Base-by-base conservation (phyloP, 225 moss, liverwort and hornwort species). In the Climacium dendroides region DNA sequence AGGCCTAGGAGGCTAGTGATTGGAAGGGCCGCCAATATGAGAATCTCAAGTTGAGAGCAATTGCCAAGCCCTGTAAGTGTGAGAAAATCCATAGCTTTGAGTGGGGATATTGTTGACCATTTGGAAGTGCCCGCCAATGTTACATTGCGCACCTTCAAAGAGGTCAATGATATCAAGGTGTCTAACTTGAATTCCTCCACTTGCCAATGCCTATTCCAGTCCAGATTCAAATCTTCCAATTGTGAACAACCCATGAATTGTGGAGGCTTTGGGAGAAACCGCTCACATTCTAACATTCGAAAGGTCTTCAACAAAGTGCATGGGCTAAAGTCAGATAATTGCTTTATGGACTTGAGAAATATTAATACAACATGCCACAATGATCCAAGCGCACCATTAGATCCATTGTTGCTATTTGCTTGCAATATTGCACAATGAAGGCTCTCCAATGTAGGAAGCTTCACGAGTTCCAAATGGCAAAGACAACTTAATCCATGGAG, bases 351-450 rank as follows among this genome's bases (percentile, higher is more conserved):
- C 6, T 0, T 22, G 35, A 87, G 82, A 52, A 1, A 4, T 26
- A 0, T 0, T 63, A 87, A 41, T 15, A 28, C 22, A 35, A 87
- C 76, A 76, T 82, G 41, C 7, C 57, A 66, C 0, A 87, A 3
- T 4, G 76, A 87, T 8, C 76, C 87, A 29, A 57, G 29, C 5
- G 2, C 30, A 8, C 57, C n/a, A 35, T 18, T 15, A 2, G 20
- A 4, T 3, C 9, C 7, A 3, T 23, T 4, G 0, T 0, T 34
- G 9, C 0, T 32, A 6, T 54, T 0, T 41, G 5, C 9, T 2
- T 32, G 7, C 7, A 5, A 8, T 10, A 45, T 2, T 64, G 5
- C 19, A 35, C 19, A 35, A 10, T 65, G 5, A 3, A 65, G 35
- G 5, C 65, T 64, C 19, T 65, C 35, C 10, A 65, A 3, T 7